Evolutionary conservation across 768 basidiomycete genomes (phyloP).

Genomic region (Trametes sanguinea): DNA sequence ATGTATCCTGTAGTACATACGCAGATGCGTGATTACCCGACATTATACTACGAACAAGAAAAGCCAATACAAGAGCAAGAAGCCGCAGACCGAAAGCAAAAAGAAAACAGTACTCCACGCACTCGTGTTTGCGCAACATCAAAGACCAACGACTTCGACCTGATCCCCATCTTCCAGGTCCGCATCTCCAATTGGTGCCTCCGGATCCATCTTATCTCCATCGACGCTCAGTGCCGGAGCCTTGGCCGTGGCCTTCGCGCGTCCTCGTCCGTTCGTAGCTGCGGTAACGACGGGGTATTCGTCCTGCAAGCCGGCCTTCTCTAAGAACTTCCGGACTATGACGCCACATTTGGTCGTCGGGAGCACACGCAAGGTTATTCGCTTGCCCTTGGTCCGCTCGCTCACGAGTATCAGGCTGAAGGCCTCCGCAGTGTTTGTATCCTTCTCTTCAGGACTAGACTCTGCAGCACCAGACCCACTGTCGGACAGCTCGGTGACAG

Average conservation of each 20-base stretch:
- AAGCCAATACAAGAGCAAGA: background rate
- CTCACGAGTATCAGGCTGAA: conserved; percentile 73
- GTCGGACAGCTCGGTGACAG: conserved; percentile 27
- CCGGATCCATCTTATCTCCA: conserved; percentile 67
- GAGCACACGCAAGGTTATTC: conserved; percentile 68
- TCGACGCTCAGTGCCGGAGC: conserved; percentile 62
- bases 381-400: conserved; percentile 51
- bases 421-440: conserved; percentile 45
- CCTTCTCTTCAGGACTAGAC: conserved; percentile 25
- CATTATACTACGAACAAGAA: background rate
- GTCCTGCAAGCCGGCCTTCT: conserved; percentile 60
- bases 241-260: conserved; percentile 35
- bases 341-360: conserved; percentile 75
- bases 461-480: conserved; percentile 25
- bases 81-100: background rate
- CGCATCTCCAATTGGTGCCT: conserved; percentile 60
- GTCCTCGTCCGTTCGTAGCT: conserved; percentile 37
- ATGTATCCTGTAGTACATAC: background rate
- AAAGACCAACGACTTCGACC: conserved; percentile 71
- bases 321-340: conserved; percentile 75
- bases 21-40: background rate
- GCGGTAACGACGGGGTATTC: conserved; percentile 42
- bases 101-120: background rate
- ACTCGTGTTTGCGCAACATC: conserved; percentile 15
- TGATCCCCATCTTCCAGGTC: conserved; percentile 81